Base-by-base conservation (phyloP, 257 asterid species). In the Solanum acaule region DNA sequence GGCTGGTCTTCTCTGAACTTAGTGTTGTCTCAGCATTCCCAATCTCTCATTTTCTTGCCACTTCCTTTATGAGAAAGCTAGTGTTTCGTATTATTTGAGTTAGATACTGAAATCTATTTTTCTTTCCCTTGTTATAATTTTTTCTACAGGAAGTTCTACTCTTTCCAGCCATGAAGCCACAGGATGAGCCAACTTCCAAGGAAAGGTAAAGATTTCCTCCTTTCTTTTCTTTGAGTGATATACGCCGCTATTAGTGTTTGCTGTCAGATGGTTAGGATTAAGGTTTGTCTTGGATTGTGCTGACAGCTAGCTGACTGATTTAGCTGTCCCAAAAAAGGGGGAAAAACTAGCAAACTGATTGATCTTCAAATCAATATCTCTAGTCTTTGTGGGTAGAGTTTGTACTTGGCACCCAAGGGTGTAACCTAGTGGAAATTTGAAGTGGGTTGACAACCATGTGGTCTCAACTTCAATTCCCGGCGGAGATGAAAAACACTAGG, bases 131-230 rank as follows among this genome's bases (percentile, higher is more conserved):
- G 2, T 67, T 81, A 3, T 73, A n/a, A 73, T 84, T 29, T 44
- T 52, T 81, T 81, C 44, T 87, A 65, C 98, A 96, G 98, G 98
- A 95, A 90, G 99, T 96, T 67, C 86, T 96, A 71, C 96, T 96
- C 86, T 96, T 94, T 75, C 99, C 98, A 10, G 98, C 99, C 31
- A 95, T 96, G 99, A 96, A 94, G 88, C 97, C 98, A 65, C 98
- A 95, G 89, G 98, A 94, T 14, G 98, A 95, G 65, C 94, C 98
- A 72, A 34, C 92, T 12, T 84, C 88, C 73, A 92, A 94, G 88
- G 98, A 95, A 86, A 90, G 95, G 94, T 95, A 90, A n/a, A 25
- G 5, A 72, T 71, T 63, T 42, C 16, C 2, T 84, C 71, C 34
- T 29, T 61, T 40, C 61, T 18, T 42, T 73, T 65, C 70, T 77